Percentiles rank a stretch among this genome's conserved stretches.
These are phyloP conservation scores for Gliomastix tumulicola DNA, from an alignment of 2,329 filamentous ascomycete species.

Conservation along the genomic window DNA sequence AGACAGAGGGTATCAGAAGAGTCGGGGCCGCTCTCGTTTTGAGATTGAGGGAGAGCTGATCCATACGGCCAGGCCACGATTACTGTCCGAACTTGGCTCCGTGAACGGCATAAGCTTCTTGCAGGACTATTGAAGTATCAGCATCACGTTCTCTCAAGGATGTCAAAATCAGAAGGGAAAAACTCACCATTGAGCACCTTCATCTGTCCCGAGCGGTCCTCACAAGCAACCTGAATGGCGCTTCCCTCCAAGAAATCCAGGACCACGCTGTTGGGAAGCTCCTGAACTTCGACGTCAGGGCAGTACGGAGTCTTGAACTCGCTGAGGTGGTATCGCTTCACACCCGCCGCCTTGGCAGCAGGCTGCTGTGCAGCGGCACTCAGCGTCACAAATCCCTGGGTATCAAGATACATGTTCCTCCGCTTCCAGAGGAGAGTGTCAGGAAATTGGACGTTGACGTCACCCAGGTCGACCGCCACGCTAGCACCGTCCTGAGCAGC, in stretches of 20 bases:
- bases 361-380: conserved; percentile 2
- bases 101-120: conserved; percentile 27
- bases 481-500: conserved; percentile 8
- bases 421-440: conserved; percentile 96
- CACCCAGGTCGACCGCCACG: conserved; percentile 66
- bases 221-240: conserved; percentile 57
- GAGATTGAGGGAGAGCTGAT: too few relatives aligned
- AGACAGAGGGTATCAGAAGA: too few relatives aligned
- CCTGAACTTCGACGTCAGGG: conserved; percentile 86
- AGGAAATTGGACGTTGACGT: conserved; percentile 95
- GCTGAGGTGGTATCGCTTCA: conserved; percentile 77
- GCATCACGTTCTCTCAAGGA: not conserved
- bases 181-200: conserved; percentile 47
- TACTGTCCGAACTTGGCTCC: too few relatives aligned
- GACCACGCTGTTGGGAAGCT: conserved; percentile 78
- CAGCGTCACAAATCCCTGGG: conserved; percentile 75
- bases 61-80: too few relatives aligned
- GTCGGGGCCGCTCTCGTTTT: too few relatives aligned
- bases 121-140: conserved; percentile 17
- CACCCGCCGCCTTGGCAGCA: conserved; percentile 14
- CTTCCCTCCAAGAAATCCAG: conserved; percentile 55
- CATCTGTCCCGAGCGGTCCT: conserved; percentile 51
- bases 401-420: conserved; percentile 78
- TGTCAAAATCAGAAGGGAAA: not conserved
- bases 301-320: conserved; percentile 75